phyloP scores from a whole-genome alignment of 2,329 filamentous ascomycete species.

The Fusarium buxicola region DNA sequence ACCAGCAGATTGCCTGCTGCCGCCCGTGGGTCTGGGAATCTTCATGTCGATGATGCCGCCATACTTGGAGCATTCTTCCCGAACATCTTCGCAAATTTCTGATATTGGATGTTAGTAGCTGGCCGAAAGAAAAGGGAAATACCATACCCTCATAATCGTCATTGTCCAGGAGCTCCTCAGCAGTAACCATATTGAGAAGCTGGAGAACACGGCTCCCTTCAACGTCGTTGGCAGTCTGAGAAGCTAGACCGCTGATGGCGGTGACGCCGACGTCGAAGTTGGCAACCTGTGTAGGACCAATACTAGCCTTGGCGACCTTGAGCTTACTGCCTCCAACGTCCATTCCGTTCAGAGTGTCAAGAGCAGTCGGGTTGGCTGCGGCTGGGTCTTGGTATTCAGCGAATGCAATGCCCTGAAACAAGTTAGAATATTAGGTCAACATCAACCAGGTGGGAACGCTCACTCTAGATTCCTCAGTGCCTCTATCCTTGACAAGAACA shows the following conservation, averaged over 20 bases:
- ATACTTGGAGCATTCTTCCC: slow-evolving; percentile 93
- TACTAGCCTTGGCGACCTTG: slow-evolving; percentile 88
- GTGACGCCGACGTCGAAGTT: slow-evolving; percentile 96
- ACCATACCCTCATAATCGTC: slow-evolving; percentile 92
- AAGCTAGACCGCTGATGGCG: slow-evolving; percentile 97
- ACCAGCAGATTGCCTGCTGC: slow-evolving; percentile 84
- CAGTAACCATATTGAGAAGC: slow-evolving; percentile 97
- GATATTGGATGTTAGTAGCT: slow-evolving; percentile 50
- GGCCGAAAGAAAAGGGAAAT: background rate
- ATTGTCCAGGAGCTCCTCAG: slow-evolving; percentile 91
- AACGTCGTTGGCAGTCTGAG: slow-evolving; percentile 81
- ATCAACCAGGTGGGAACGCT: slow-evolving; percentile 49
- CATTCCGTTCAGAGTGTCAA: slow-evolving; percentile 93
- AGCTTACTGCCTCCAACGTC: slow-evolving; percentile 88
- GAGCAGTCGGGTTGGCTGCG: slow-evolving; percentile 79
- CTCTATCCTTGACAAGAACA: slow-evolving; percentile 85
- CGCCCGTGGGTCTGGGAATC: slow-evolving; percentile 87
- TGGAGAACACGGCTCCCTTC: slow-evolving; percentile 89
- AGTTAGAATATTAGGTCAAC: slow-evolving; percentile 44
- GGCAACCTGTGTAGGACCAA: slow-evolving; percentile 91
- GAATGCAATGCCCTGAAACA: slow-evolving; percentile 86
- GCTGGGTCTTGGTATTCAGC: slow-evolving; percentile 88
- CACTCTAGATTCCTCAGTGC: slow-evolving; percentile 88
- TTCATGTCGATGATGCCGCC: slow-evolving; percentile 89
- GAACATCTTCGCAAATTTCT: slow-evolving; percentile 98